Conservation (phyloP, 768 basidiomycete genomes). For the Mycena amicta region DNA sequence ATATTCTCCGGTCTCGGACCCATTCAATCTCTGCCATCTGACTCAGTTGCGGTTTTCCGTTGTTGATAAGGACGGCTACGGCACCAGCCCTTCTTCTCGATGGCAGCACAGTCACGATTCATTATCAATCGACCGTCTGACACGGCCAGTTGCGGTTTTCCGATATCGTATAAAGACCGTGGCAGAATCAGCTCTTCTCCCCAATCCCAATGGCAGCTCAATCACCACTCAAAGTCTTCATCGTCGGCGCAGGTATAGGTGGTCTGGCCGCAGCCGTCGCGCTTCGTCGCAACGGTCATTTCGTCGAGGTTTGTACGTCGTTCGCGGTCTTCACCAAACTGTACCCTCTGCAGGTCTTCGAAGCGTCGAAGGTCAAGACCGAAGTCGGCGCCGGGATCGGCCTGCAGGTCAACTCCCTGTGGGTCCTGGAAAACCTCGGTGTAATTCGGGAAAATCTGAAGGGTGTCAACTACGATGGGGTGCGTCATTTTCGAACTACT, state of each 20-base stretch:
- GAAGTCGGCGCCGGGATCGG: slow-evolving; percentile 16
- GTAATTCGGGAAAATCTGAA: slow-evolving; percentile 5
- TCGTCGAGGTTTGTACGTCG: slow-evolving; percentile 7
- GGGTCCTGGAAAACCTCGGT: slow-evolving; percentile 12
- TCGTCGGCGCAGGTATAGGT: slow-evolving; percentile 18
- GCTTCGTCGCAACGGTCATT: slow-evolving; percentile 10
- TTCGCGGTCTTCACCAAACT: background rate
- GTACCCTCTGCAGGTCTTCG: slow-evolving; percentile 9
- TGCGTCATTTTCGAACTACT: no score
- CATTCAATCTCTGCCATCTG: no score
- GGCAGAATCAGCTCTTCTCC: no score
- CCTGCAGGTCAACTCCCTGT: slow-evolving; percentile 6
- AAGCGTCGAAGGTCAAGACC: slow-evolving; percentile 9
- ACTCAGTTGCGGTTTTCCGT: no score
- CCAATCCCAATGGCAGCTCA: no score
- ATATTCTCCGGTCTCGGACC: no score
- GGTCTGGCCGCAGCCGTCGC: slow-evolving; percentile 15
- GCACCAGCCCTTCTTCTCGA: no score
- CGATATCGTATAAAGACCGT: no score
- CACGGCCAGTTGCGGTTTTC: no score
- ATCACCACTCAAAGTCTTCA: slow-evolving; percentile 5
- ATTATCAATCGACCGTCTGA: no score
- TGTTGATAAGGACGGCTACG: no score
- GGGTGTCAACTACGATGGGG: slow-evolving; percentile 6
- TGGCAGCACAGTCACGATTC: no score